These are phyloP conservation scores for Debaryomyces tyrocola DNA, from an alignment of 805 yeast species.

Conservation along the genomic window DNA sequence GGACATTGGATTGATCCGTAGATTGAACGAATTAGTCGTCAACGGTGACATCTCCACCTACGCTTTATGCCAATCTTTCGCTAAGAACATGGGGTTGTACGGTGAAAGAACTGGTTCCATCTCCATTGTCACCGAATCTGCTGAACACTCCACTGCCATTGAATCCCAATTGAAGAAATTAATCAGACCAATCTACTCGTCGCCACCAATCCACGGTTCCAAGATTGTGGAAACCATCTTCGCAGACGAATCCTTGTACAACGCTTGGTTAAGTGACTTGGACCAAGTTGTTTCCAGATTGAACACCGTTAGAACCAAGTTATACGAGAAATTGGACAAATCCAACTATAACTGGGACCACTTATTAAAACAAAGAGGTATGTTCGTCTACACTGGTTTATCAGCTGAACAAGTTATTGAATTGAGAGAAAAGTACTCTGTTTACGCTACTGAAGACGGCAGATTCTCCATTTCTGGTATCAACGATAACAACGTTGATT, in stretches of 20 bases:
- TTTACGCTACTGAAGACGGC: constrained; percentile 88
- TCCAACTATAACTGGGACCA: constrained; percentile 80
- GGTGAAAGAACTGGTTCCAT: constrained; percentile 75
- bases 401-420: constrained; percentile 64
- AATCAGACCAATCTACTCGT: constrained; percentile 84
- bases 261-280: constrained; percentile 82
- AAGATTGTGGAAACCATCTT: constrained; percentile 81
- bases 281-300: constrained; percentile 76
- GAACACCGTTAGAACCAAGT: constrained; percentile 63
- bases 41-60: constrained; percentile 50
- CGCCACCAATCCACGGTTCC: constrained; percentile 95
- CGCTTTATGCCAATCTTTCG: constrained; percentile 51
- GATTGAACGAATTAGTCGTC: constrained; percentile 49
- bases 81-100: constrained; percentile 50
- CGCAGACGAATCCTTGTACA: constrained; percentile 54
- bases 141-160: constrained; percentile 51
- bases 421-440: constrained; percentile 69
- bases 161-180: constrained; percentile 82
- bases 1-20: constrained; percentile 56
- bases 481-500: constrained; percentile 74
- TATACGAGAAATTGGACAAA: constrained; percentile 63
- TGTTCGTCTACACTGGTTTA: constrained; percentile 93
- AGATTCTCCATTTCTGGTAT: constrained; percentile 90
- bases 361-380: constrained; percentile 86
- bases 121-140: constrained; percentile 57